A percentile compares a stretch with the other conserved stretches of the same genome.
Conservation (phyloP, 768 basidiomycete species). For the Leccinum boreale region DNA sequence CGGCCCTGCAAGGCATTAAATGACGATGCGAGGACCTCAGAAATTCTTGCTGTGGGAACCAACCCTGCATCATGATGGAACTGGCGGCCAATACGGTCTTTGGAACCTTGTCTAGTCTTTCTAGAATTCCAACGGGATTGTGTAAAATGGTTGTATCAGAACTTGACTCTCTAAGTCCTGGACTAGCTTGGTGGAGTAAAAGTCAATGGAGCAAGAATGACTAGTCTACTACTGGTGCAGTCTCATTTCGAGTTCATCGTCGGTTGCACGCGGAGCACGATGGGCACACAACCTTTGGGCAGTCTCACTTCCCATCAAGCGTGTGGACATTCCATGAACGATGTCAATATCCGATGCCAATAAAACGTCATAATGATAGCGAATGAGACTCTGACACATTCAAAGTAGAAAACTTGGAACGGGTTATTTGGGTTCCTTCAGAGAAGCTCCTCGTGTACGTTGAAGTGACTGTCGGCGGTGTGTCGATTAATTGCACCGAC, state of each 20-base stretch:
- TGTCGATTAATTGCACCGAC: background rate
- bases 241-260: background rate
- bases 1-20: slow-evolving; percentile 2
- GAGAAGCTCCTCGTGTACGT: slow-evolving; percentile 51
- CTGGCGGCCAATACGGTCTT: background rate
- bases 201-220: background rate
- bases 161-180: background rate
- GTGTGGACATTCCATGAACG: background rate
- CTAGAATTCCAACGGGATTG: background rate
- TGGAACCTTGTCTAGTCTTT: background rate
- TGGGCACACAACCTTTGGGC: background rate
- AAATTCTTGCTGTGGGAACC: background rate
- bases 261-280: background rate
- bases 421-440: slow-evolving; percentile 7
- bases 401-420: background rate
- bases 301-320: background rate
- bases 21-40: background rate
- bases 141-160: background rate
- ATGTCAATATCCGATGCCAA: background rate
- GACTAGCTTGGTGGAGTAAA: background rate
- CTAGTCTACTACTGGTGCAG: background rate
- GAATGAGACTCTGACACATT: background rate
- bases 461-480: slow-evolving; percentile 39
- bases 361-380: background rate
- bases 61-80: background rate